A percentile compares a stretch with the other conserved stretches of the same genome.
These are phyloP conservation scores for Fraxinus nigra DNA, from an alignment of 305 asterid species.

Conservation along the genomic window DNA sequence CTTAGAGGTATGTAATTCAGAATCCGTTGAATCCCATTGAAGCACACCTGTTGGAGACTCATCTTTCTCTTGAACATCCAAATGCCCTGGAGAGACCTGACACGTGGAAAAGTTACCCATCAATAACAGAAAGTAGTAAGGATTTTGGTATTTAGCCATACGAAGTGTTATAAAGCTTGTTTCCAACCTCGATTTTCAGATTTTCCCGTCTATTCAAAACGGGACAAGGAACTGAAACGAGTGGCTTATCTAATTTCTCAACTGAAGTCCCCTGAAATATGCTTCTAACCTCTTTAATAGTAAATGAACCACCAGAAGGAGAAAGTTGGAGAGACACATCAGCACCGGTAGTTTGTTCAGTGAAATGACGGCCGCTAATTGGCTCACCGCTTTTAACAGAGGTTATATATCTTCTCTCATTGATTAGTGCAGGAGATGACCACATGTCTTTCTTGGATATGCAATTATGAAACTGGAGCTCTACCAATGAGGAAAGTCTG, in stretches of 20 bases:
- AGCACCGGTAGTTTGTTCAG: background rate
- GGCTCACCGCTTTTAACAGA: conserved; percentile 14
- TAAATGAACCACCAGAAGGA: conserved; percentile 9
- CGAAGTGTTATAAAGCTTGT: background rate
- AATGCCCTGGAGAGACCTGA: conserved; percentile 30
- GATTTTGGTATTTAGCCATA: background rate
- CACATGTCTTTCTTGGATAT: conserved; percentile 30
- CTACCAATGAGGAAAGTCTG: conserved; percentile 29
- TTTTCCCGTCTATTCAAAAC: background rate
- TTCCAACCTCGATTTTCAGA: conserved; percentile 31
- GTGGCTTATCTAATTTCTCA: conserved; percentile 3
- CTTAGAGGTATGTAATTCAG: background rate
- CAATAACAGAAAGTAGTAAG: background rate
- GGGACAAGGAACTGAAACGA: conserved; percentile 1
- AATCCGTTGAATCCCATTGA: conserved; percentile 29
- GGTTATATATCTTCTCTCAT: conserved; percentile 21
- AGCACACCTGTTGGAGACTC: conserved; percentile 36
- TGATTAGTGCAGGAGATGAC: conserved; percentile 26
- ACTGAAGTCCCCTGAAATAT: conserved; percentile 10
- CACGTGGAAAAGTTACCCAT: background rate
- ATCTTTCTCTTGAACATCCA: conserved; percentile 34
- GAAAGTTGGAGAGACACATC: conserved; percentile 12
- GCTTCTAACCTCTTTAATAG: background rate
- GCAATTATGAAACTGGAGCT: conserved; percentile 34
- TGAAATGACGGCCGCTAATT: background rate